Conservation (phyloP, 345 rosid species). For the Citrus hindsii region DNA sequence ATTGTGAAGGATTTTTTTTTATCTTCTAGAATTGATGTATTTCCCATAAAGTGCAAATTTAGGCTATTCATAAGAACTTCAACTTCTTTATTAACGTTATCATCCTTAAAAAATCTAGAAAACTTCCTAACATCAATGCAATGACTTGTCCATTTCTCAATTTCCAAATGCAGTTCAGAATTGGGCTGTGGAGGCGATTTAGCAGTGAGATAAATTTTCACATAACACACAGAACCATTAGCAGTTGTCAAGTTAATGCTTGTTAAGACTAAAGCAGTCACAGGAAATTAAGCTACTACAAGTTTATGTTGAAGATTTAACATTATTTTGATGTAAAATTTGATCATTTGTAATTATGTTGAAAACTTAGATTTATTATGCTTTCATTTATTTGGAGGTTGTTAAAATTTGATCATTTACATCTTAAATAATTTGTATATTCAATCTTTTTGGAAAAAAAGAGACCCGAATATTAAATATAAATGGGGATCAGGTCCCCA, state of each 20-base stretch:
- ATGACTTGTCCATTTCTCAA: constrained; percentile 30
- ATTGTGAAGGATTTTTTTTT: constrained; percentile 16
- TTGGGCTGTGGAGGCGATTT: constrained; percentile 31
- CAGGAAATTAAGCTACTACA: background rate
- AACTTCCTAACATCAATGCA: constrained; percentile 41
- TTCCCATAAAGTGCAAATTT: background rate
- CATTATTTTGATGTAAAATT: no score
- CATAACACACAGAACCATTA: background rate
- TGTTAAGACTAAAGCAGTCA: constrained; percentile 49
- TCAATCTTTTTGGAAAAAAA: no score
- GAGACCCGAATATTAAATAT: no score
- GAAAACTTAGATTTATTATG: no score
- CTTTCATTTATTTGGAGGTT: no score
- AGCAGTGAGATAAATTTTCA: constrained; percentile 22
- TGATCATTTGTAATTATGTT: no score
- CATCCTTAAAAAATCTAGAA: constrained; percentile 38
- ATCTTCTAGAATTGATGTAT: background rate
- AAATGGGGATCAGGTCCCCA: no score
- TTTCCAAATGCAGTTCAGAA: constrained; percentile 32
- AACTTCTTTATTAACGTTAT: constrained; percentile 24
- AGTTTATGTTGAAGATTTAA: no score
- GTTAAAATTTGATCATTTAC: no score
- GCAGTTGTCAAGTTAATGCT: constrained; percentile 10
- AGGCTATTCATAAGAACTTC: constrained; percentile 33
- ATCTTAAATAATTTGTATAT: no score